These are phyloP conservation scores for Daedaleopsis nitida DNA, from an alignment of 768 basidiomycete species.

Conservation along the genomic window DNA sequence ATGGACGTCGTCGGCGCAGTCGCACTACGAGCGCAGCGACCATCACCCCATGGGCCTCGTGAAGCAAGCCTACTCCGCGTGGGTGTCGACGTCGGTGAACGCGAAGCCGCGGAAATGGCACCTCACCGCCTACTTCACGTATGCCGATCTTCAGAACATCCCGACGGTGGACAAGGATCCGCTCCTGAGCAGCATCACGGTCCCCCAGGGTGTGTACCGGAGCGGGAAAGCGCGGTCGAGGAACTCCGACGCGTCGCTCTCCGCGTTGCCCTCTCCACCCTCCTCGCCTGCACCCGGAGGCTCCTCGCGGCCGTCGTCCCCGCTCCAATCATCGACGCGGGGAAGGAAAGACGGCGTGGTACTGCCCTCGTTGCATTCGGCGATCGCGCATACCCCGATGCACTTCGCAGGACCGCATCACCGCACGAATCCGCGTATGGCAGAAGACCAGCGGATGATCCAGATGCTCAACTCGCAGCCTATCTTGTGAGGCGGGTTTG, in stretches of 20 bases:
- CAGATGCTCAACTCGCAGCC: constrained; percentile 55
- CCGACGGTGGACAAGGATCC: constrained; percentile 42
- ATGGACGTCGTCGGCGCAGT: constrained; percentile 51
- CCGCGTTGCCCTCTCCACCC: constrained; percentile 25
- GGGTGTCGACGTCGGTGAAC: constrained; percentile 49
- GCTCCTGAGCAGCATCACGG: constrained; percentile 34
- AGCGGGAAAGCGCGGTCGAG: constrained; percentile 44
- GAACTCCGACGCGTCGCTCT: constrained; percentile 33
- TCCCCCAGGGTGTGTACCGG: constrained; percentile 42
- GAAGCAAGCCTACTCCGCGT: constrained; percentile 74
- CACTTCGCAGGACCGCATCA: constrained; percentile 30
- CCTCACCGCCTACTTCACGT: constrained; percentile 51
- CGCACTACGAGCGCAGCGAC: constrained; percentile 58
- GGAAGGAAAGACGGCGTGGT: constrained; percentile 27
- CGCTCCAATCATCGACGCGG: constrained; percentile 18
- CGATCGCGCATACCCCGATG: constrained; percentile 34
- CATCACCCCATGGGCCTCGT: constrained; percentile 59
- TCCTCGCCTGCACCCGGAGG: constrained; percentile 27
- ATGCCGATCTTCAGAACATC: constrained; percentile 39
- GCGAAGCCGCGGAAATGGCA: constrained; percentile 64
- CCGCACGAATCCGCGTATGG: constrained; percentile 37
- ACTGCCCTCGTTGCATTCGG: constrained; percentile 45
- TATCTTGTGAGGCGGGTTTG: constrained; percentile 26
- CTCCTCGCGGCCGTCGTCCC: constrained; percentile 20
- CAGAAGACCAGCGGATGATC: constrained; percentile 64